A percentile compares a stretch with the other conserved stretches of the same genome.
Evolutionary conservation across 345 rosid species (phyloP).

Genomic region (Euphorbia tirucalli): DNA sequence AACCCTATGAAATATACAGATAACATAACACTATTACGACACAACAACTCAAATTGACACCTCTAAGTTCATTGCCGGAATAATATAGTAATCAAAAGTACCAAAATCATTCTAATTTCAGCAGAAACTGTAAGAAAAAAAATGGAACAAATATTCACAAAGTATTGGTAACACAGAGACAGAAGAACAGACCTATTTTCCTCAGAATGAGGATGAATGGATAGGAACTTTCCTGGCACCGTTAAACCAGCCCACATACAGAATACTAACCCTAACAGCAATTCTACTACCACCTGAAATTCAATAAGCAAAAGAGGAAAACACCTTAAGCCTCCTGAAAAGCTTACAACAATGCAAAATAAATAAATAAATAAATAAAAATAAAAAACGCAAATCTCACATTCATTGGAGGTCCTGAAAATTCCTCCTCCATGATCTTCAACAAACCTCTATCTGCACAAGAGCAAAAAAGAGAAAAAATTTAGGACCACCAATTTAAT

Average conservation of each 20-base stretch:
- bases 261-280: constrained; percentile 66
- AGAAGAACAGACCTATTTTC: constrained; percentile 68
- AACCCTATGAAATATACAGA: no score
- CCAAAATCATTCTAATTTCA: no score
- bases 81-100: neutral
- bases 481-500: neutral
- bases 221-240: constrained; percentile 81
- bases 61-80: neutral
- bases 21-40: no score
- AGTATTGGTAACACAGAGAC: neutral
- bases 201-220: constrained; percentile 86
- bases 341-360: neutral
- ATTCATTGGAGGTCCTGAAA: constrained; percentile 67
- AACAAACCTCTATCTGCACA: constrained; percentile 75
- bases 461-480: neutral
- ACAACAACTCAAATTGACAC: no score
- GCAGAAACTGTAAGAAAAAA: neutral
- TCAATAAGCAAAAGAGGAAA: neutral
- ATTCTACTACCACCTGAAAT: constrained; percentile 67
- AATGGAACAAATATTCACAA: no score
- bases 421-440: constrained; percentile 92
- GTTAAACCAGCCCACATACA: constrained; percentile 92
- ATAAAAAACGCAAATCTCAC: constrained; percentile 38
- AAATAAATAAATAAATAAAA: constrained; percentile 1
- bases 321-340: neutral